Conservation (phyloP, 1,284 basidiomycete genomes). For the Ustilago sp. region DNA sequence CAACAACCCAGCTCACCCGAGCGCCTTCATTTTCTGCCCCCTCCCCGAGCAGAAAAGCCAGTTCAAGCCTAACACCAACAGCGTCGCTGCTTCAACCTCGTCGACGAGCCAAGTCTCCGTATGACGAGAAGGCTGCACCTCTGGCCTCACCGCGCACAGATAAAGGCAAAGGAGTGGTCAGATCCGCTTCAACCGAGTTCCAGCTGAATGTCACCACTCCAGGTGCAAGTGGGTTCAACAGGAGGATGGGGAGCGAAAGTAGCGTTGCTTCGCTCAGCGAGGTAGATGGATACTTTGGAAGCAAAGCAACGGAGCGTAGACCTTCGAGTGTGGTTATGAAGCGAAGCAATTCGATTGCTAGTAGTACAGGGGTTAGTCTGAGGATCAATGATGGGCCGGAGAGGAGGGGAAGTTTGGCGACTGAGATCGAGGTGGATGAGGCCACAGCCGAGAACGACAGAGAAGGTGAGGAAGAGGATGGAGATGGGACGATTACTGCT, state of each 20-base stretch:
- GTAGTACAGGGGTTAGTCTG: constrained; percentile 29
- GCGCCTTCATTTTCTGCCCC: constrained; percentile 17
- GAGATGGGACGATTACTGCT: constrained; percentile 36
- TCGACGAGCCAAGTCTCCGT: constrained; percentile 40
- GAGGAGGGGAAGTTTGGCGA: background rate
- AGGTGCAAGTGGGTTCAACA: background rate
- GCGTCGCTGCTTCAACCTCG: constrained; percentile 24
- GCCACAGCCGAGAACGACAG: constrained; percentile 1
- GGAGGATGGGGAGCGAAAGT: constrained; percentile 16
- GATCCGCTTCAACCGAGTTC: constrained; percentile 31
- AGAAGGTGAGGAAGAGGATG: constrained; percentile 25
- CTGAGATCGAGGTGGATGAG: background rate
- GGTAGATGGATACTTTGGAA: constrained; percentile 38
- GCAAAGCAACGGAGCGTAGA: constrained; percentile 4
- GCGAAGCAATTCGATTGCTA: constrained; percentile 24
- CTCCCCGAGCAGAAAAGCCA: constrained; percentile 6
- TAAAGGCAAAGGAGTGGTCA: constrained; percentile 50
- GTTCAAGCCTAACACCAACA: constrained; percentile 23
- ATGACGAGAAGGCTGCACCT: constrained; percentile 51
- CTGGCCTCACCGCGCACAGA: constrained; percentile 46
- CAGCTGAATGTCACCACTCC: constrained; percentile 1
- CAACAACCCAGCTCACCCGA: constrained; percentile 2
- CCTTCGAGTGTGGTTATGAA: constrained; percentile 22
- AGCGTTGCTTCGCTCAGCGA: constrained; percentile 10
- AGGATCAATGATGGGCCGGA: constrained; percentile 39